These are phyloP conservation scores for Fusarium cyanostomum DNA, from an alignment of 2,329 filamentous ascomycete species.

Conservation along the genomic window DNA sequence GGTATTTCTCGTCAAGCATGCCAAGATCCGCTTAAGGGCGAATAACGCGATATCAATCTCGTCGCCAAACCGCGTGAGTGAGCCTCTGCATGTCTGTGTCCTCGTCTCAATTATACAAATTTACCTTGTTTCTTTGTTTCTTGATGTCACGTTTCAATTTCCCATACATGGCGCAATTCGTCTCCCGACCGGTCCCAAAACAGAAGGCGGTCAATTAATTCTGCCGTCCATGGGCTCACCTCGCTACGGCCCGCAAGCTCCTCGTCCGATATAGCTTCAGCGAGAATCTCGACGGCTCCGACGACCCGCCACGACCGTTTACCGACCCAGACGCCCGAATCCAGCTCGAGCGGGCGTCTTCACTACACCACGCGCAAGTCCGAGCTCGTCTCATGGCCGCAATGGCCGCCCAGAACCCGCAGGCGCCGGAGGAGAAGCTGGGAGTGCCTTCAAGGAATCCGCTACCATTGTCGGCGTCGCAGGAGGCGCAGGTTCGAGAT, in stretches of 20 bases:
- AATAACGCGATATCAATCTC: too few species aligned
- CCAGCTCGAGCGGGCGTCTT: background rate
- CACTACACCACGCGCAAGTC: background rate
- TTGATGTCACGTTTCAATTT: background rate
- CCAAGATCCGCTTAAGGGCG: conserved; percentile 14
- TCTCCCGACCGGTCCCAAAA: conserved; percentile 1
- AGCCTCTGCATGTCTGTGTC: too few species aligned
- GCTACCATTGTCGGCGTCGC: conserved; percentile 80
- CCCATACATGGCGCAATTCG: conserved; percentile 1
- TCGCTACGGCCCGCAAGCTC: conserved; percentile 37
- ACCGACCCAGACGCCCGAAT: background rate
- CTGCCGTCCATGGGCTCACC: conserved; percentile 41
- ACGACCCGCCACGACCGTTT: conserved; percentile 4
- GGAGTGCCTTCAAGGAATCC: conserved; percentile 76
- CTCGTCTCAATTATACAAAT: too few species aligned
- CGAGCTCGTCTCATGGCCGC: conserved; percentile 40
- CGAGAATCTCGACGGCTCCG: background rate
- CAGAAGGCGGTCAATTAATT: conserved; percentile 35
- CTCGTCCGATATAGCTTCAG: conserved; percentile 36
- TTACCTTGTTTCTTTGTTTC: background rate
- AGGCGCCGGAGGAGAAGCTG: conserved; percentile 48
- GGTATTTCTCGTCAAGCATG: background rate
- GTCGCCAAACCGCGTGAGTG: too few species aligned
- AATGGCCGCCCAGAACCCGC: conserved; percentile 49
- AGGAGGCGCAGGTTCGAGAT: conserved; percentile 84